These are phyloP conservation scores for Erythrophleum ivorense DNA, from an alignment of 331 rosid genomes.

Conservation along the genomic window DNA sequence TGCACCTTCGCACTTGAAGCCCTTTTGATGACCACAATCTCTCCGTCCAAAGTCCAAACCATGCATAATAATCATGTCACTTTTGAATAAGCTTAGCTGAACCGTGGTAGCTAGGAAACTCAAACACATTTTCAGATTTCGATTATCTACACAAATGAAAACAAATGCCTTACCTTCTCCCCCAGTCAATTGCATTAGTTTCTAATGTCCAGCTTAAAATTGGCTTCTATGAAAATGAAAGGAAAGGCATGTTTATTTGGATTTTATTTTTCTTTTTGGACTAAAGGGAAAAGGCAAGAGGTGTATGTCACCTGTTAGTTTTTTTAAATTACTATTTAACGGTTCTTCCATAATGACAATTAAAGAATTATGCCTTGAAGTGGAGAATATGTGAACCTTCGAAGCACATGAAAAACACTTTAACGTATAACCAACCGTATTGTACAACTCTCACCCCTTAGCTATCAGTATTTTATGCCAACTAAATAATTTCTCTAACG, in stretches of 20 bases:
- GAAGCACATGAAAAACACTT: constrained; percentile 1
- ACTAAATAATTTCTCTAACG: constrained; percentile 34
- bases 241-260: too few relatives aligned
- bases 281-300: too few relatives aligned
- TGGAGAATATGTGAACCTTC: neutral
- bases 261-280: neutral
- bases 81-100: constrained; percentile 20
- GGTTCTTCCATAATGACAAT: neutral
- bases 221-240: neutral
- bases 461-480: constrained; percentile 34
- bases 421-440: constrained; percentile 40
- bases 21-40: too few relatives aligned
- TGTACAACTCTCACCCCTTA: constrained; percentile 38
- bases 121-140: neutral
- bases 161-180: neutral
- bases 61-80: constrained; percentile 11
- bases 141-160: neutral
- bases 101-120: neutral
- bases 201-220: neutral
- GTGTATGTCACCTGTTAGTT: too few relatives aligned
- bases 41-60: too few relatives aligned
- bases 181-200: neutral
- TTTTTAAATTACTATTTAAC: neutral
- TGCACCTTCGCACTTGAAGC: neutral
- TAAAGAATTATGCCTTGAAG: neutral